Evolutionary conservation across 192 early-diverging fungal genomes (phyloP).

Genomic region (Mortierella hygrophila): DNA sequence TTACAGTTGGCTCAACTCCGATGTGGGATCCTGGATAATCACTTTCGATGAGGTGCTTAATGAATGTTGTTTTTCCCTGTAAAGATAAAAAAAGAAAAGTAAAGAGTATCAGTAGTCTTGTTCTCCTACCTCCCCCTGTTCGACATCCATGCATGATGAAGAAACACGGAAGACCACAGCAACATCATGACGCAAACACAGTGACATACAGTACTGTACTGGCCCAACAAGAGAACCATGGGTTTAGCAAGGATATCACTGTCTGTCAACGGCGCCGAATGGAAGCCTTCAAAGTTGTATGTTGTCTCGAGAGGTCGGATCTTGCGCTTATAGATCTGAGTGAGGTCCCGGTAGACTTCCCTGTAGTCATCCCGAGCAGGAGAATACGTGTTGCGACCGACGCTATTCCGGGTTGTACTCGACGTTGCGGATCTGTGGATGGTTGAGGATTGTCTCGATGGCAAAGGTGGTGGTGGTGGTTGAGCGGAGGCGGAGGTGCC

Average conservation of each 20-base stretch:
- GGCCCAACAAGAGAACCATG: slow-evolving; percentile 88
- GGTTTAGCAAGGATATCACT: slow-evolving; percentile 91
- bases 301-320: slow-evolving; percentile 79
- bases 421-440: slow-evolving; percentile 14
- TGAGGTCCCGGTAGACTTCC: slow-evolving; percentile 70
- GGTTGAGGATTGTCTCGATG: slow-evolving; percentile 16
- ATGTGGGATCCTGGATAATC: slow-evolving; percentile 87
- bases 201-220: slow-evolving; percentile 80
- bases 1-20: slow-evolving; percentile 87
- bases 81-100: not conserved
- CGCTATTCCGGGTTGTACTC: not conserved
- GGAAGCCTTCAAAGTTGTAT: slow-evolving; percentile 86
- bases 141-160: slow-evolving; percentile 1
- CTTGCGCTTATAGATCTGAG: slow-evolving; percentile 78
- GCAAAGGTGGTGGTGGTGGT: slow-evolving; percentile 13
- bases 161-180: not conserved
- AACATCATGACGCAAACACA: not conserved
- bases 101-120: not conserved
- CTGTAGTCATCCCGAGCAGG: slow-evolving; percentile 64
- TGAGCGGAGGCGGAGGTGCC: slow-evolving; percentile 6
- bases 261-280: slow-evolving; percentile 82
- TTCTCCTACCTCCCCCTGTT: not conserved
- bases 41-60: slow-evolving; percentile 82
- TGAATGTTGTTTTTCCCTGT: slow-evolving; percentile 85
- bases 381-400: not conserved